These are phyloP conservation scores for Sarocladium kiliense DNA, from an alignment of 2,329 filamentous ascomycete genomes.

Conservation along the genomic window DNA sequence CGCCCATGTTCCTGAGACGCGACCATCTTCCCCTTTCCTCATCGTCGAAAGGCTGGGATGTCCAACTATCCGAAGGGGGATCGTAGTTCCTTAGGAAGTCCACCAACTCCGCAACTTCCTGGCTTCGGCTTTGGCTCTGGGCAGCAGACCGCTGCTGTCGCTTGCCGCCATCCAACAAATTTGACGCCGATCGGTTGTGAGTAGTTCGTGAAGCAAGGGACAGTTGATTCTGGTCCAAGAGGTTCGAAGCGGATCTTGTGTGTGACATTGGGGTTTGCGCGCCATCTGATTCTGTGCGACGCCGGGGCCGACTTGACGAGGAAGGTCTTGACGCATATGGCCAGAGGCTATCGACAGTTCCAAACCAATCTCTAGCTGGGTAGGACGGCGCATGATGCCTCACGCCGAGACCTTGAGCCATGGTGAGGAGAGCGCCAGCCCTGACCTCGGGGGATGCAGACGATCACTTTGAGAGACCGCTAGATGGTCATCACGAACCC, in stretches of 20 bases:
- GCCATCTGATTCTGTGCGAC: conserved; percentile 3
- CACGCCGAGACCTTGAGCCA: conserved; percentile 4
- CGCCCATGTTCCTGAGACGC: conserved; percentile 27
- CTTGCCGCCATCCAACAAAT: conserved; percentile 18
- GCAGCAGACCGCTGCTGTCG: not conserved
- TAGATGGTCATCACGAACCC: conserved; percentile 3
- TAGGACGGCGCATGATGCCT: conserved; percentile 2
- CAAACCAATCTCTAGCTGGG: conserved; percentile 5
- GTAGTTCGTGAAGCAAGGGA: conserved; percentile 17
- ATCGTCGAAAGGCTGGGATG: conserved; percentile 36
- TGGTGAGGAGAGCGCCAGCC: not conserved
- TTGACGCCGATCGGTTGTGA: conserved; percentile 10
- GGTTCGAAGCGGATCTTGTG: conserved; percentile 19
- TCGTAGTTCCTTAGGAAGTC: conserved; percentile 45
- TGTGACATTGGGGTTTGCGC: conserved; percentile 6
- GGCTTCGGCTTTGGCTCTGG: conserved; percentile 1
- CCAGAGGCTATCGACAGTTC: not conserved
- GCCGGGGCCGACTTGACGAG: not conserved
- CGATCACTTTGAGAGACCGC: not conserved
- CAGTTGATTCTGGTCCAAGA: conserved; percentile 14
- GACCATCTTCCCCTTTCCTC: conserved; percentile 33
- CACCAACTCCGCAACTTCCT: conserved; percentile 28
- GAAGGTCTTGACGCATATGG: not conserved
- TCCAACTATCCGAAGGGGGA: conserved; percentile 44
- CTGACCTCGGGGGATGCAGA: not conserved